A percentile compares a stretch with the other conserved stretches of the same genome.
Conservation (phyloP, 352 stramenopile genomes). For the Saprolegnia diclina region DNA sequence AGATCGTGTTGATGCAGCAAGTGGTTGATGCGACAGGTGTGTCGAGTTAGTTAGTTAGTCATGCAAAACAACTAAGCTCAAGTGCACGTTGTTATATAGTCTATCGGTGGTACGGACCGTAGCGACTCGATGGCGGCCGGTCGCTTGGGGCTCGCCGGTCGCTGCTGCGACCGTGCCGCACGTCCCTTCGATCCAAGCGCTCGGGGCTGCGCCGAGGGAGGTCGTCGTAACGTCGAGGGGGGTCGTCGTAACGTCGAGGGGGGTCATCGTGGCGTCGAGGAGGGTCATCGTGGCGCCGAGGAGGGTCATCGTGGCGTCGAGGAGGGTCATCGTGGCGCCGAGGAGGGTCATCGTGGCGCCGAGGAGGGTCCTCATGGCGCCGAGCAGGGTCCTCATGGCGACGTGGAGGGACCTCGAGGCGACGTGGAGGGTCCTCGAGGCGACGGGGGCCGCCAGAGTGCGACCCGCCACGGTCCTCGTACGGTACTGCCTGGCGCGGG, state of each 20-base stretch:
- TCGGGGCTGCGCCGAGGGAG: not conserved
- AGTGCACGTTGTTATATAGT: not conserved
- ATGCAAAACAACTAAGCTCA: not conserved
- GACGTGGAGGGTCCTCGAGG: too few species aligned
- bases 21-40: not conserved
- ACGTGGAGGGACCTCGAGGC: too few species aligned
- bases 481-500: too few species aligned
- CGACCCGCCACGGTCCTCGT: too few species aligned
- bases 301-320: not conserved
- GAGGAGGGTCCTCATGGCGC: too few species aligned
- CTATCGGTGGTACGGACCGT: not conserved
- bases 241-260: not conserved
- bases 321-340: not conserved
- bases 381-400: too few species aligned
- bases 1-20: constrained; percentile 1
- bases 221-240: not conserved
- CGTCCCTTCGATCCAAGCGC: not conserved
- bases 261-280: not conserved
- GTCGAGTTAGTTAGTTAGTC: too few species aligned
- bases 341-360: not conserved
- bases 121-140: not conserved
- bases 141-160: not conserved
- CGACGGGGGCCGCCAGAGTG: too few species aligned
- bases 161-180: not conserved
- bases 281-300: not conserved